Percentiles rank a stretch among this genome's conserved stretches.
phyloP scores from a whole-genome alignment of 2,329 filamentous ascomycete species.

The Aspergillus sp. region DNA sequence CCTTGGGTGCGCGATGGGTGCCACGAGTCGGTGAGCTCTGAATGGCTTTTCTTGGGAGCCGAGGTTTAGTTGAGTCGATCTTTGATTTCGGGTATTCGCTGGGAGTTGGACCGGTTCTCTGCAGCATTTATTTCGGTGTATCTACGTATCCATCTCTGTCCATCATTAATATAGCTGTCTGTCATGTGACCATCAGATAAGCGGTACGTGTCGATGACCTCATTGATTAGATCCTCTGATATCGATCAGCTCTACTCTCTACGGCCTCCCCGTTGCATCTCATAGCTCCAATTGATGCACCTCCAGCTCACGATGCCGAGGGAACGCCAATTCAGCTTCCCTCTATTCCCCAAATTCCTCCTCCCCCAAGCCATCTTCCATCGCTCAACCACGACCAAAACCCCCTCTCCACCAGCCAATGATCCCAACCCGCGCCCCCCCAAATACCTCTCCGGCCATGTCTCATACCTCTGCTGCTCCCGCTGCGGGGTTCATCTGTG shows the following conservation, averaged over 20 bases:
- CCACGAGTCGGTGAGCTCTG: conserved; percentile 56
- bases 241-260: too few relatives aligned
- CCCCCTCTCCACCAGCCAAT: conserved; percentile 7
- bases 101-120: too few relatives aligned
- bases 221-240: too few relatives aligned
- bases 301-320: conserved; percentile 16
- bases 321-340: conserved; percentile 9
- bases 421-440: conserved; percentile 3
- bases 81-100: too few relatives aligned
- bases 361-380: conserved; percentile 42
- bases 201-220: too few relatives aligned
- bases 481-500: conserved; percentile 52
- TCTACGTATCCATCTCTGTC: too few relatives aligned
- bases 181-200: too few relatives aligned
- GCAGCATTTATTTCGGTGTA: too few relatives aligned
- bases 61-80: conserved; percentile 65
- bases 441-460: conserved; percentile 37
- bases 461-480: conserved; percentile 50
- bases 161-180: too few relatives aligned
- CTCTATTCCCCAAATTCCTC: conserved; percentile 44
- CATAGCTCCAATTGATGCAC: too few relatives aligned
- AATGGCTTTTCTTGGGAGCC: conserved; percentile 83
- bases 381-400: too few relatives aligned
- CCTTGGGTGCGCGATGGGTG: conserved; percentile 53
- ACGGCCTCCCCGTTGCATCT: too few relatives aligned